Conservation (phyloP, 192 early-diverging fungal species). For the Irineochytrium annulatum region DNA sequence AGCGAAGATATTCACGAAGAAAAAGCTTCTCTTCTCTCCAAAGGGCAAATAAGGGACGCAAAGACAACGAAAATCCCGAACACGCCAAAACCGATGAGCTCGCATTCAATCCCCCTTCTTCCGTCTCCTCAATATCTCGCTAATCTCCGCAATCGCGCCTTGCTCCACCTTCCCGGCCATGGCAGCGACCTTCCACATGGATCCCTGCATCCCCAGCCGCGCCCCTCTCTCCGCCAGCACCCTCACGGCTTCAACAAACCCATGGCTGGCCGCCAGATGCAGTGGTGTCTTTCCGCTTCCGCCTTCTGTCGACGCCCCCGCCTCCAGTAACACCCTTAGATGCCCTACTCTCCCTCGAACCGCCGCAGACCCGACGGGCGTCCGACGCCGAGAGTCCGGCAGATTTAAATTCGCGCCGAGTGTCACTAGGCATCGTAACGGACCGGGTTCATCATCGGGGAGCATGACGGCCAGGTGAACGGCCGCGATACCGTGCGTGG, state of each 20-base stretch:
- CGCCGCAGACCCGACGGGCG: neutral
- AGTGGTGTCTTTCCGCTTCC: neutral
- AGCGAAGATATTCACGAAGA: too few relatives aligned
- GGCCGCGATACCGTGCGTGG: neutral
- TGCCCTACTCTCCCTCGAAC: neutral
- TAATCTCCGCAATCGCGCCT: neutral
- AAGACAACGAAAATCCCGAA: too few relatives aligned
- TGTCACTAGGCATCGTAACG: neutral
- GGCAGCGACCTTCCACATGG: constrained; percentile 1
- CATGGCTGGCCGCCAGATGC: neutral
- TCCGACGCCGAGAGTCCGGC: neutral
- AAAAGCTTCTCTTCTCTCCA: too few relatives aligned
- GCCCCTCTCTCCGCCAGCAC: constrained; percentile 1
- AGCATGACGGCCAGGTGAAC: neutral
- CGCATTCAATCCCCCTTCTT: neutral
- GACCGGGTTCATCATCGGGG: neutral
- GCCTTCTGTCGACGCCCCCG: neutral
- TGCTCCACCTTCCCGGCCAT: neutral
- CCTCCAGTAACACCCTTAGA: neutral
- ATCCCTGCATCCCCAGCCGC: neutral
- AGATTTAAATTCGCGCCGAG: neutral
- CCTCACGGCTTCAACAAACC: neutral
- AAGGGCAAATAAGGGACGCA: too few relatives aligned
- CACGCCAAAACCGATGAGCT: neutral
- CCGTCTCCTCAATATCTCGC: neutral